Conservation (phyloP, 177 flowering plant genomes). For the Vitis hybrid region DNA sequence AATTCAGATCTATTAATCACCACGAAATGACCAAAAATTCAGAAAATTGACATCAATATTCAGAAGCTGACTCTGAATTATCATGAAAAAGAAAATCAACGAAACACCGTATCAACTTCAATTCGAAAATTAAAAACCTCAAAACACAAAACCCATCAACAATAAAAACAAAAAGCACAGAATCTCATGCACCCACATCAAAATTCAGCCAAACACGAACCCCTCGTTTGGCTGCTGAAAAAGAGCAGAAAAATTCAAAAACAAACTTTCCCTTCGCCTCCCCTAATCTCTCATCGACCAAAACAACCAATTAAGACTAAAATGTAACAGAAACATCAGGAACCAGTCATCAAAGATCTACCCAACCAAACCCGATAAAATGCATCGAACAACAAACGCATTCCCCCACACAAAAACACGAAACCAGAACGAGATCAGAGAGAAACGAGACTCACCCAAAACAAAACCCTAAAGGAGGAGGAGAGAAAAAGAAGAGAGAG, state of each 20-base stretch:
- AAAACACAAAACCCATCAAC: background rate
- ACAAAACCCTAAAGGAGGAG: conserved; percentile 1
- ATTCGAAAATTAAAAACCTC: background rate
- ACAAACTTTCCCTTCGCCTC: too few species aligned
- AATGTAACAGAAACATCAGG: background rate
- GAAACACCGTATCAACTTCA: background rate
- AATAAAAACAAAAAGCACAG: background rate
- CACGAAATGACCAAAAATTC: background rate
- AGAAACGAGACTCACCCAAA: background rate
- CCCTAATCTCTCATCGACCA: too few species aligned
- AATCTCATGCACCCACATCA: background rate
- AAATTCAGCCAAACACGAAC: background rate
- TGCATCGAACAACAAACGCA: background rate
- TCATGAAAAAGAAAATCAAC: background rate
- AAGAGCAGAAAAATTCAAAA: too few species aligned
- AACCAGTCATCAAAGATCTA: background rate
- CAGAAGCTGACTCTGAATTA: conserved; percentile 1
- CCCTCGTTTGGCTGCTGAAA: background rate
- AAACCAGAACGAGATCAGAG: background rate
- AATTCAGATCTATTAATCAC: conserved; percentile 3
- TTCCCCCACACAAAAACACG: too few species aligned
- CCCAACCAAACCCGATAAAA: too few species aligned
- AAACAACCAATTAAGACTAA: too few species aligned
- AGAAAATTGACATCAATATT: background rate
- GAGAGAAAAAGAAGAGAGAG: background rate